Evolutionary conservation across 2,329 filamentous ascomycete species (phyloP), one percentile per base, ranked within the genome.

Genomic region (Fusarium caatingaense): DNA sequence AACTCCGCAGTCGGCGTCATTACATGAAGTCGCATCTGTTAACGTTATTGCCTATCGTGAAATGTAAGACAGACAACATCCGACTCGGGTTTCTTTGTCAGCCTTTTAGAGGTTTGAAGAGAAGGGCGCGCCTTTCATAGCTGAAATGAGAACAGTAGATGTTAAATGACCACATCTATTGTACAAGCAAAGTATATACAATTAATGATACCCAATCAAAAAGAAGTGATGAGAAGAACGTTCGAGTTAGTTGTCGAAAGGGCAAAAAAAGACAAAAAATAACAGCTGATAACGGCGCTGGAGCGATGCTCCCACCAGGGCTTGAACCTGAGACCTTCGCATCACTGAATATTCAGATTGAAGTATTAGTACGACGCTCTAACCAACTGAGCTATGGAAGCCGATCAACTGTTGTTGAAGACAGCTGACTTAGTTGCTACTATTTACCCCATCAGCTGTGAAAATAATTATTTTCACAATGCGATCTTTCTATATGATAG

Each of bases 381-480:
- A 44, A 44, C 41, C 41, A 44, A 44, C 41, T 44, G 41, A 44
- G 41, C 41, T 44, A 44, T 21, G 41, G 41, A 44, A 44, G 41
- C 41, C 41, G 21, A 44, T 44, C 41, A 44, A 21, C 41, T 44
- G 21, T 44, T 44, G 21, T 44, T 44, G 41, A 18, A 10, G 41
- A 4, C 21, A 4, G 2, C 4, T 16, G 8, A 37, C 1, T 3
- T n/a, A 6, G n/a, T 11, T 37, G 0, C 3, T 1, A 11, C 1
- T 0, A 37, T 37, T 9, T 37, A n/a, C 6, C 5, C 6, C 9
- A 6, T 1, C 1, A 1, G 0, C 4, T 7, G 16, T 6, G 9
- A 7, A 2, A 37, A n/a, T 37, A 37, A n/a, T 37, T 10, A 37
- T 11, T n/a, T 34, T 4, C 5, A 15, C 6, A 44, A 10, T 6